phyloP scores from a whole-genome alignment of 1,284 basidiomycete genomes.

The Blastosporella zonata region DNA sequence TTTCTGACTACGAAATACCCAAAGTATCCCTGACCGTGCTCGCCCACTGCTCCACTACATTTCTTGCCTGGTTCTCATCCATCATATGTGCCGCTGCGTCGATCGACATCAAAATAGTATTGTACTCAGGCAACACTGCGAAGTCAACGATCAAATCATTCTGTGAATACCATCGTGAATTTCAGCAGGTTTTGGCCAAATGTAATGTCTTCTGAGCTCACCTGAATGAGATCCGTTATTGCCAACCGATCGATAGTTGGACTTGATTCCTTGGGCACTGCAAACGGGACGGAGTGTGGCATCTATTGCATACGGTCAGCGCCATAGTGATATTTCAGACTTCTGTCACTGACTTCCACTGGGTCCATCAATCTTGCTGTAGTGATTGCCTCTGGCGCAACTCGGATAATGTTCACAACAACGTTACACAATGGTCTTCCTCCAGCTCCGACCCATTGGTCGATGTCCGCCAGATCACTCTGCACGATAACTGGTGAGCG shows the following conservation, averaged over 20 bases:
- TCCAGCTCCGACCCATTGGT: constrained; percentile 32
- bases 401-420: constrained; percentile 44
- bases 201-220: not conserved
- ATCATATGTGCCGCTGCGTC: constrained; percentile 34
- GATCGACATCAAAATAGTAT: constrained; percentile 40
- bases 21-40: constrained; percentile 18
- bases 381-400: constrained; percentile 20
- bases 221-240: constrained; percentile 29
- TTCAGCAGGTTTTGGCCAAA: not conserved
- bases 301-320: constrained; percentile 23
- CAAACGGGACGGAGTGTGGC: constrained; percentile 31
- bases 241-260: constrained; percentile 21
- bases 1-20: constrained; percentile 10
- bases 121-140: constrained; percentile 27
- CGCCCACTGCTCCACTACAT: constrained; percentile 30
- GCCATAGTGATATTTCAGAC: not conserved
- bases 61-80: constrained; percentile 27
- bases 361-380: constrained; percentile 21
- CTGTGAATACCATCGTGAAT: constrained; percentile 1
- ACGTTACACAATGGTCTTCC: constrained; percentile 41
- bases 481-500: constrained; percentile 43
- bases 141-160: constrained; percentile 45
- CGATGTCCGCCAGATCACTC: constrained; percentile 35
- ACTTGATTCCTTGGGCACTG: constrained; percentile 12
- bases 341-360: constrained; percentile 22